Conservation (phyloP, 2,329 filamentous ascomycete species). For the Fonsecaea pedrosoi region DNA sequence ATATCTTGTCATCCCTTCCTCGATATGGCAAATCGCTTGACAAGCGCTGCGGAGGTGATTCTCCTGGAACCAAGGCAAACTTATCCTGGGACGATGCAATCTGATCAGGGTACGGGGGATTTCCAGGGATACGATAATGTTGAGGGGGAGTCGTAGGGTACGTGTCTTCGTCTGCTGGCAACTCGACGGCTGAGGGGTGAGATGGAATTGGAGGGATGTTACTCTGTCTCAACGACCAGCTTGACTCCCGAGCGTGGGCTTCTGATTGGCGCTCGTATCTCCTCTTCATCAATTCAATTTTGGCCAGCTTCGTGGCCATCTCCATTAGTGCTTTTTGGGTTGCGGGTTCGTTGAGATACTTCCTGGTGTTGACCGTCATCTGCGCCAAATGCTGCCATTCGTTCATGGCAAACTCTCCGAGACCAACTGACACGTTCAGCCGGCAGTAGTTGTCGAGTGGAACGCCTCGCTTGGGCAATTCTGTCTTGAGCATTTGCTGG, state of each 20-base stretch:
- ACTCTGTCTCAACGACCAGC: constrained; percentile 41
- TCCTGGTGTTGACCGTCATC: constrained; percentile 88
- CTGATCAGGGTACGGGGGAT: constrained; percentile 47
- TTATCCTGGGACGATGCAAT: constrained; percentile 68
- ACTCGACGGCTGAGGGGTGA: constrained; percentile 61
- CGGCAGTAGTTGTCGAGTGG: constrained; percentile 92
- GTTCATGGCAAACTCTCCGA: constrained; percentile 96
- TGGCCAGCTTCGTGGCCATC: constrained; percentile 79
- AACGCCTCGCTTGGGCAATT: constrained; percentile 77
- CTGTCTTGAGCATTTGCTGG: constrained; percentile 79
- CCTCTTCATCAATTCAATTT: constrained; percentile 77
- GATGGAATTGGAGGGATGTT: constrained; percentile 48
- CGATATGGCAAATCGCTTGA: constrained; percentile 43
- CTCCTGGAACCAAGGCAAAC: constrained; percentile 67
- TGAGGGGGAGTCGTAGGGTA: constrained; percentile 40
- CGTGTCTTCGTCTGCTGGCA: constrained; percentile 63
- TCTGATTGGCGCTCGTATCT: constrained; percentile 61
- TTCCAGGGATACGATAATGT: constrained; percentile 38
- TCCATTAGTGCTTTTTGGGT: constrained; percentile 79
- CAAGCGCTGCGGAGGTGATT: constrained; percentile 54
- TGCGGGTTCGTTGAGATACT: constrained; percentile 75
- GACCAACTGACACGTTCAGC: constrained; percentile 94
- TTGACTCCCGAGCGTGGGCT: constrained; percentile 43
- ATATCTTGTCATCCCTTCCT: constrained; percentile 48
- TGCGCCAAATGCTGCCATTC: constrained; percentile 95